phyloP scores from a whole-genome alignment of 768 basidiomycete species.

The Infundibulicybe gibba region DNA sequence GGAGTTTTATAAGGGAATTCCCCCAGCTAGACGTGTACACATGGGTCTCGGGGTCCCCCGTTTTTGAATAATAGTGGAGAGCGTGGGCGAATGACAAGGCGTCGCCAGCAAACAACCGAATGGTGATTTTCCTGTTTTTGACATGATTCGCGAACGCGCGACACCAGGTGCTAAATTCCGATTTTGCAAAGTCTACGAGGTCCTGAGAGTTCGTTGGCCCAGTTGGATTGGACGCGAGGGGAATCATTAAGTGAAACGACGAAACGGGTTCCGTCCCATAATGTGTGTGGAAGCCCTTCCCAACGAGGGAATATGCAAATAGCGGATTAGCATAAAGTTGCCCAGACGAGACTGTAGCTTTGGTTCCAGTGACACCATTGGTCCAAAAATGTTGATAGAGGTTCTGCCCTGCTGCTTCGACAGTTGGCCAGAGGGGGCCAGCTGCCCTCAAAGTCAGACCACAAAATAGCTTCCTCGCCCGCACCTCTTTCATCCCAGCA shows the following conservation, averaged over 20 bases:
- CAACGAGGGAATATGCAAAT: conserved; percentile 36
- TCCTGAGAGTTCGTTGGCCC: conserved; percentile 9
- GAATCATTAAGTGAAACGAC: conserved; percentile 33
- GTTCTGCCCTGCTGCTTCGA: conserved; percentile 9
- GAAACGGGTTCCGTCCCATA: conserved; percentile 39
- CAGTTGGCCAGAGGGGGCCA: conserved; percentile 26
- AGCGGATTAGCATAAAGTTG: conserved; percentile 40
- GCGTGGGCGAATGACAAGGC: conserved; percentile 34
- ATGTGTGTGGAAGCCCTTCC: conserved; percentile 35
- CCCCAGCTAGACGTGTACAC: conserved; percentile 33
- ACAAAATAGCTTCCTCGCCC: not conserved
- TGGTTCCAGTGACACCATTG: conserved; percentile 32
- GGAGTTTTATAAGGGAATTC: conserved; percentile 23
- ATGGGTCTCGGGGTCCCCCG: conserved; percentile 16
- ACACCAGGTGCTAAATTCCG: conserved; percentile 32
- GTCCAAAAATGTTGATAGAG: conserved; percentile 34
- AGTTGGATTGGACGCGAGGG: conserved; percentile 20
- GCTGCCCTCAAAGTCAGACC: conserved; percentile 22
- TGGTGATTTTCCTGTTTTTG: conserved; percentile 10
- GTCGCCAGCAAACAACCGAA: conserved; percentile 40
- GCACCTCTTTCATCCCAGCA: conserved; percentile 13
- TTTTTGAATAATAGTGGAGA: conserved; percentile 17
- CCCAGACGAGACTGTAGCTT: conserved; percentile 7
- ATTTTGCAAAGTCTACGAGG: conserved; percentile 22
- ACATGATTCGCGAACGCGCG: conserved; percentile 15